Conservation (phyloP, 2,329 filamentous ascomycete genomes). For the Emmonsiellopsis sp. region DNA sequence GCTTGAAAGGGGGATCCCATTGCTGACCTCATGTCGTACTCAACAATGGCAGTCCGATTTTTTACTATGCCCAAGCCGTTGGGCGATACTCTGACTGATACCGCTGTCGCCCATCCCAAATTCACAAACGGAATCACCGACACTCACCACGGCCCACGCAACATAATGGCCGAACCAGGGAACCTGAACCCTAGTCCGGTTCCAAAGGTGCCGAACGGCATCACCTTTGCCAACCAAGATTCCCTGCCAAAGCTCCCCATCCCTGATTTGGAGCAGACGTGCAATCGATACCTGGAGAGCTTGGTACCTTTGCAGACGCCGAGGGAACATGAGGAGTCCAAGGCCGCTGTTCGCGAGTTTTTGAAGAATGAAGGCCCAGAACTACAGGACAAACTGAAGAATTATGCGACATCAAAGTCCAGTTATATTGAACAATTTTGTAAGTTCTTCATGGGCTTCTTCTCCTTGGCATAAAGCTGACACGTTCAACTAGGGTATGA, state of each 20-base stretch:
- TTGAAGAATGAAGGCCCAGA: conserved; percentile 69
- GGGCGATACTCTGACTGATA: conserved; percentile 54
- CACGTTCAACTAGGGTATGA: conserved; percentile 68
- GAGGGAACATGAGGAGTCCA: conserved; percentile 76
- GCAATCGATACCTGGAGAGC: conserved; percentile 67
- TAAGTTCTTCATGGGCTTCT: conserved; percentile 40
- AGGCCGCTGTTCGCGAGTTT: conserved; percentile 72
- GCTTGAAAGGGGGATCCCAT: neutral
- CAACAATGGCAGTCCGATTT: conserved; percentile 56
- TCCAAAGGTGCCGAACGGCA: conserved; percentile 47
- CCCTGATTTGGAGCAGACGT: conserved; percentile 70
- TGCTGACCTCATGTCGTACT: conserved; percentile 43
- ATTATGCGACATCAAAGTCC: conserved; percentile 80
- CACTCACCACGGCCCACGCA: conserved; percentile 8
- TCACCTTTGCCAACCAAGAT: conserved; percentile 85
- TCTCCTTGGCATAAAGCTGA: neutral
- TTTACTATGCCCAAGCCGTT: conserved; percentile 65
- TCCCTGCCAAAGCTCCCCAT: conserved; percentile 86
- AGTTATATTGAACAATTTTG: conserved; percentile 99
- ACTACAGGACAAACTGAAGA: conserved; percentile 79
- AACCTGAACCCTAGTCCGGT: conserved; percentile 33
- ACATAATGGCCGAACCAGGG: conserved; percentile 1
- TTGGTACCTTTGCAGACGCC: conserved; percentile 70
- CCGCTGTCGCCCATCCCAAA: conserved; percentile 17
- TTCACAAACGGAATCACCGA: conserved; percentile 1